Base-by-base conservation (phyloP, 441 rosid genomes). In the Adansonia gregorii region DNA sequence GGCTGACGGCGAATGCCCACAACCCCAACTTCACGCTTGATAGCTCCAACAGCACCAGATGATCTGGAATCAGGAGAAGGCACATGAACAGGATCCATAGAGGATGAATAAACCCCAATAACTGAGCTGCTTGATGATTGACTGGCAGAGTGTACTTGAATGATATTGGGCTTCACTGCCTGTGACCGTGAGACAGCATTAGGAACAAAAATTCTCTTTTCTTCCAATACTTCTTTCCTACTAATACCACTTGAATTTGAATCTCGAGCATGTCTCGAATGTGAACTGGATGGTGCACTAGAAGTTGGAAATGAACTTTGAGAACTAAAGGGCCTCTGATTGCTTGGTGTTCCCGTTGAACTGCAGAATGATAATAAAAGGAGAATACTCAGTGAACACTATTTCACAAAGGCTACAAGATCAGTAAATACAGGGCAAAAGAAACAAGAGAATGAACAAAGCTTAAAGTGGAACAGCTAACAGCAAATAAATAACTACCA, bases 71-170 rank as follows among this genome's bases (percentile, higher is more conserved):
- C 97, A 76, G 97, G 97, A 80, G 98, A 91, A 82, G 99, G 99
- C 72, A 95, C 99, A 77, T 95, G 97, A 83, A 93, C 95, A 78
- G 98, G 98, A 83, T 95, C 99, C 61, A 87, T 89, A 52, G 98
- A 91, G 74, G 98, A 93, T 31, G 94, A 92, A 82, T 93, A 92
- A 61, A 92, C 92, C 73, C 98, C 97, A 79, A 87, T 86, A 76
- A 84, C 90, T 51, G 95, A 86, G 86, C 87, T 93, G 86, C 86
- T 88, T 31, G 92, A 84, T 56, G 90, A 84, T 77, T 80, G 73
- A 46, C 81, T 76, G 60, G 84, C 83, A 77, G 87, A 75, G 67
- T 78, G 81, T 35, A 79, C 81, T 78, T 84, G 90, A 67, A 82
- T 61, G 73, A 68, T 81, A 74, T 61, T 81, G 49, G 89, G 76